Percentiles rank a stretch among this genome's conserved stretches.
Conservation (phyloP, 345 rosid species). For the Euphorbia pulcherrima region DNA sequence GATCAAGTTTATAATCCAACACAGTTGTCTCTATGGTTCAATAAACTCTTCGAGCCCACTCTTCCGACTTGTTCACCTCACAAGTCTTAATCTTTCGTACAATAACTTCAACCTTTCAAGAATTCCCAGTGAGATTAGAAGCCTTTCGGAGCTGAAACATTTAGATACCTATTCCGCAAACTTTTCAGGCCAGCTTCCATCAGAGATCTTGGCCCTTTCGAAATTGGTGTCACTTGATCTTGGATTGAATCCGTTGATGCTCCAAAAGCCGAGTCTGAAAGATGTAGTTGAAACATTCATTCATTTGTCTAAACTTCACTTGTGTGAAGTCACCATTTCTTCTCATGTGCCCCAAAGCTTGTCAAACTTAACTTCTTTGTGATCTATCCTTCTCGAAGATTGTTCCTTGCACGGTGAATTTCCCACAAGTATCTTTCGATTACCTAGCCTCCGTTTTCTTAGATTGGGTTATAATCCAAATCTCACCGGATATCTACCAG, state of each 20-base stretch:
- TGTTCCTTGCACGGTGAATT: not conserved
- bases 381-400: not conserved
- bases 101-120: not conserved
- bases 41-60: not conserved
- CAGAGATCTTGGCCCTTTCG: not conserved
- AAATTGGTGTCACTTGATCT: not conserved
- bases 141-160: not conserved
- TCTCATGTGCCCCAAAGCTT: not conserved
- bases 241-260: not conserved
- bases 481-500: not conserved
- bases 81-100: not conserved
- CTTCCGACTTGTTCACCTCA: not conserved
- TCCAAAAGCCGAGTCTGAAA: not conserved
- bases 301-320: not conserved
- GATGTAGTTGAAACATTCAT: not conserved
- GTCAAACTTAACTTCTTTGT: constrained; percentile 7
- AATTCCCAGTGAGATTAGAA: not conserved
- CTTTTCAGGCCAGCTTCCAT: constrained; percentile 1
- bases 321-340: not conserved
- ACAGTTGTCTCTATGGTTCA: not conserved
- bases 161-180: not conserved
- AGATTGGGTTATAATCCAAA: not conserved
- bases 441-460: not conserved
- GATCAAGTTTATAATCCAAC: too few species aligned
- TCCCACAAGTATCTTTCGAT: not conserved